Base-by-base conservation (phyloP, 768 basidiomycete species). In the Candolleomyces aberdarensis region DNA sequence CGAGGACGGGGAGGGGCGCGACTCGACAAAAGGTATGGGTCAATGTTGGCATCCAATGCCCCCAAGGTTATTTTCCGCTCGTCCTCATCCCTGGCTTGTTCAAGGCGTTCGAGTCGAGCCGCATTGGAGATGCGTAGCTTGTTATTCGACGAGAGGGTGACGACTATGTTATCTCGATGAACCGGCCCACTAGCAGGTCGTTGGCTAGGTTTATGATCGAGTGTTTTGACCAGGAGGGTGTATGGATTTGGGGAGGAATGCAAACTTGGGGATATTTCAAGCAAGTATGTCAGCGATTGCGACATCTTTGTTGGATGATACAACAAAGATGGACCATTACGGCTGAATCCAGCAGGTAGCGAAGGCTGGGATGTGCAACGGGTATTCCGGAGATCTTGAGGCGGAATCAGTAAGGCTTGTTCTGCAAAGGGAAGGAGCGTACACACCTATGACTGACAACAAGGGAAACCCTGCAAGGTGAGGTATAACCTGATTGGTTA, bases 381-480 rank as follows among this genome's bases (percentile, higher is more conserved):
- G 4, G 85, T 85, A 62, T 76, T 80, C 60, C 82, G 78, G 29
- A 84, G 71, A 69, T 85, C 84, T 26, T 85, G 58, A 19, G 56
- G 56, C 47, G 51, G 48, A 32, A 66, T 65, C 61, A 65, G 60
- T 53, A 57, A 41, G 29, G 53, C 9, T 58, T 40, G 56, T 40
- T 46, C 31, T 26, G 19, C n/a, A 62, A 36, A 58, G 47, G 54
- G 60, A 40, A 49, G 31, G 32, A 31, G 9, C 53, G 55, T 55
- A 80, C 83, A 32, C 56, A 87, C 88, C 89, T 64, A 91, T 63
- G 19, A 82, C 82, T 29, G 81, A 81, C 29, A 91, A 81, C 40
- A 89, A 76, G 19, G 83, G 82, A 60, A 91, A 86, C 20, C 69
- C 72, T 48, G 61, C 41, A 0, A 91, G 72, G 36, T 72, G 63